Conservation (phyloP, 768 basidiomycete genomes). For the Thelephora ganbajun region DNA sequence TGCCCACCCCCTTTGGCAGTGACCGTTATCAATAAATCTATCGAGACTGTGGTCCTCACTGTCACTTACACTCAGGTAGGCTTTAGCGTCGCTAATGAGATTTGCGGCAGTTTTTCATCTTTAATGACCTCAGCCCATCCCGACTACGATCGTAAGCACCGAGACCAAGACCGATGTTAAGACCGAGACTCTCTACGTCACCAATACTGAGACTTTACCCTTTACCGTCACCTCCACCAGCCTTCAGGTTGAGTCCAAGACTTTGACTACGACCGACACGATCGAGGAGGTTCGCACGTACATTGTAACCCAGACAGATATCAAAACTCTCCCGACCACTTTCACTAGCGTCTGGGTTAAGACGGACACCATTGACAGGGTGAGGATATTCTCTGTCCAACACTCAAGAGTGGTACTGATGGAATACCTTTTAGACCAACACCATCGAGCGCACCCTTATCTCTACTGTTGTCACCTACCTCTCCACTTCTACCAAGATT, state of each 20-base stretch:
- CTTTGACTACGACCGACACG: conserved; percentile 24
- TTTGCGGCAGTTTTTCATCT: conserved; percentile 2
- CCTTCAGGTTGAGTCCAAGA: conserved; percentile 31
- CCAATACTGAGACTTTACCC: conserved; percentile 11
- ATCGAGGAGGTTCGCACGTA: conserved; percentile 40
- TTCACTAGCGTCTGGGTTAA: conserved; percentile 36
- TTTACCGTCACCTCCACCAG: conserved; percentile 48
- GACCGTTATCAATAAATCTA: conserved; percentile 20
- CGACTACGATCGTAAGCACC: conserved; percentile 28
- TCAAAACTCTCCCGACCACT: conserved; percentile 42
- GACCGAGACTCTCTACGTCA: conserved; percentile 21
- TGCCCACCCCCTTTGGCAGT: conserved; percentile 19
- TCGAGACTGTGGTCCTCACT: conserved; percentile 13
- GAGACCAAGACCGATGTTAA: conserved; percentile 26
- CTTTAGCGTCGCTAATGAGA: neutral
- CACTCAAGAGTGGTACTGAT: neutral
- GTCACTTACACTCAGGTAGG: conserved; percentile 15
- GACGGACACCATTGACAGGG: conserved; percentile 47
- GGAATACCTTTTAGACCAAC: conserved; percentile 31
- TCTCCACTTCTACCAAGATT: conserved; percentile 26
- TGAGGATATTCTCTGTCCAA: conserved; percentile 15
- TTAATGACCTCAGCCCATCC: conserved; percentile 17
- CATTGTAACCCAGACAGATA: conserved; percentile 38
- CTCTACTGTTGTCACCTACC: conserved; percentile 35
- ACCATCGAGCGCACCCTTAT: conserved; percentile 45